Evolutionary conservation across 129 eudicot species (phyloP), one percentile per base, ranked within the genome.

Genomic region (Lactuca sativa): DNA sequence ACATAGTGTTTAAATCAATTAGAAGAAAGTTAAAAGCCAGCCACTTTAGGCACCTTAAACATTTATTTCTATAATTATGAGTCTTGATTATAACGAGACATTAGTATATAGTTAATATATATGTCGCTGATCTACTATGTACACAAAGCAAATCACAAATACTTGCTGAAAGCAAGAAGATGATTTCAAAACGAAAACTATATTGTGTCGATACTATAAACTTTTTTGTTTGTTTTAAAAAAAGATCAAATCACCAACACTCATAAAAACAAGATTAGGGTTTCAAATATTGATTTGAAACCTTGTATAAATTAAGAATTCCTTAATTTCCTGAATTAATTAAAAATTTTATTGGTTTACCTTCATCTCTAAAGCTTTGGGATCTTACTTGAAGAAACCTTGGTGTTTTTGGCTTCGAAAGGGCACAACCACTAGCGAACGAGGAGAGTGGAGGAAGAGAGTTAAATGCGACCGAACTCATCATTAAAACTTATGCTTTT

Each of bases 331-430:
- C 49, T 43, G 12, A 17, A 7, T 36, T 60, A 60, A 33, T 60
- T 34, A 60, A 12, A 21, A 25, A 36, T 37, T 58, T 3, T 37
- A 25, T 36, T 37, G 36, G 38, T 75, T 43, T 76, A 76, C 81
- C 81, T 76, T 76, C 81, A 69, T 69, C 75, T 43, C 31, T 76
- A 69, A 69, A 69, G 75, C 81, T 69, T 76, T 76, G 81, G 71
- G 71, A 69, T 76, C 71, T 76, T 76, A 76, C 70, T 67, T 69
- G 81, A 69, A 76, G 75, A 61, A 69, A 62, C 59, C 55, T 76
- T 38, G 54, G 64, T 61, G 81, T 60, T 69, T 76, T 76, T 53
- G 70, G 65, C 75, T 69, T 76, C 12, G 36, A 67, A 51, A 58
- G 41, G 13, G 64, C 25, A 76, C 44, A 69, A 69, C 38, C 3